These are phyloP conservation scores for Coemansia sp. DNA, from an alignment of 192 early-diverging fungal genomes.

Conservation along the genomic window DNA sequence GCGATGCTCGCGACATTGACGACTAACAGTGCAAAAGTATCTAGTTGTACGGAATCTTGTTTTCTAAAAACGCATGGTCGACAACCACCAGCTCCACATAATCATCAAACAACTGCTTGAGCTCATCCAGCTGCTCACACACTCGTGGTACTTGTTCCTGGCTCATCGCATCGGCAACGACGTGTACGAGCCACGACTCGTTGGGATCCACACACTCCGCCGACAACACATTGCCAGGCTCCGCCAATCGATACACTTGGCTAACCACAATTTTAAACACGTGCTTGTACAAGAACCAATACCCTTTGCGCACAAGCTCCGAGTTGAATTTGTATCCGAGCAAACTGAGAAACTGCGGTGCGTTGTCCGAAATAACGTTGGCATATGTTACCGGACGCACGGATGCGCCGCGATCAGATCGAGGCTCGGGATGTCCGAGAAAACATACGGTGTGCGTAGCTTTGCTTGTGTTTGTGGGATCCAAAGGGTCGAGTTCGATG, in stretches of 20 bases:
- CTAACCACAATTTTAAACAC: conserved; percentile 60
- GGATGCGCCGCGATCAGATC: conserved; percentile 58
- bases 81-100: conserved; percentile 57
- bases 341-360: conserved; percentile 64
- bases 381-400: conserved; percentile 67
- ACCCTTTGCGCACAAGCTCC: conserved; percentile 66
- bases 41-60: conserved; percentile 40
- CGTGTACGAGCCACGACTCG: conserved; percentile 64
- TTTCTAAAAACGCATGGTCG: conserved; percentile 54
- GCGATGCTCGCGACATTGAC: conserved; percentile 29
- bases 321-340: conserved; percentile 73
- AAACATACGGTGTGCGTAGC: conserved; percentile 63
- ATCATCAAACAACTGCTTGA: conserved; percentile 56
- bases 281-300: conserved; percentile 60
- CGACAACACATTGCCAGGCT: conserved; percentile 52
- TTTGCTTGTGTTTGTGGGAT: conserved; percentile 39
- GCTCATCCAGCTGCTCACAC: conserved; percentile 55
- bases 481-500: conserved; percentile 50
- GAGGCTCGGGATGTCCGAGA: conserved; percentile 71
- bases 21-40: neutral
- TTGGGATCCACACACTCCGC: conserved; percentile 48
- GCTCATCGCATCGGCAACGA: conserved; percentile 51
- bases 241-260: conserved; percentile 58
- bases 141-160: conserved; percentile 55
- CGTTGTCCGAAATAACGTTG: conserved; percentile 63